Conservation (phyloP, 805 yeast genomes). For the Nakazawaea ambrosiae region DNA sequence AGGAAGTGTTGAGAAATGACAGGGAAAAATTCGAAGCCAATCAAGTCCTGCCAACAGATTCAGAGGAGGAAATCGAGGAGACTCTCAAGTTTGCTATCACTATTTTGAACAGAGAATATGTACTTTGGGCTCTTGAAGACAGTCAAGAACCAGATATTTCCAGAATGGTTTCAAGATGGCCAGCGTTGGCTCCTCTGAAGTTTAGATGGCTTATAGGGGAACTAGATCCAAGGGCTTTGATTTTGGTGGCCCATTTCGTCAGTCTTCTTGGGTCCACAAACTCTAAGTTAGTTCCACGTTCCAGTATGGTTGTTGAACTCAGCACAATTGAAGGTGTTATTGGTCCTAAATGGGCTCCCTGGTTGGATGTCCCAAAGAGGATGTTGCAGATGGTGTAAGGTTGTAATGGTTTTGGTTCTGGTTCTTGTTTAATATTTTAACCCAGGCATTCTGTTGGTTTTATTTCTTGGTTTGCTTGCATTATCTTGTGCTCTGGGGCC, state of each 20-base stretch:
- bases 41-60: not conserved
- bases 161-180: slow-evolving; percentile 7
- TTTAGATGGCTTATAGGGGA: not conserved
- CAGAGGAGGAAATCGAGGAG: not conserved
- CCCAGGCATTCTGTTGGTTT: no score
- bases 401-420: not conserved
- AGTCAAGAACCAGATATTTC: slow-evolving; percentile 3
- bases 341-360: slow-evolving; percentile 4
- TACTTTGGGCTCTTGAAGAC: no score
- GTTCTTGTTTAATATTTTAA: not conserved
- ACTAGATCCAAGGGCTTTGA: slow-evolving; percentile 5
- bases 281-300: not conserved
- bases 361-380: slow-evolving; percentile 9
- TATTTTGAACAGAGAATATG: slow-evolving; percentile 7
- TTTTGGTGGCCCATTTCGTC: slow-evolving; percentile 9
- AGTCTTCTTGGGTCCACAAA: slow-evolving; percentile 1
- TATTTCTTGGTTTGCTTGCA: not conserved
- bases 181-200: slow-evolving; percentile 1
- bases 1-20: slow-evolving; percentile 1
- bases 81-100: slow-evolving; percentile 2
- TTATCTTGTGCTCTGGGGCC: no score
- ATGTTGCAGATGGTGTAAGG: slow-evolving; percentile 1
- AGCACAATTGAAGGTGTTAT: slow-evolving; percentile 2
- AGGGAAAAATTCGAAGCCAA: not conserved
- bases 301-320: slow-evolving; percentile 1